Base-by-base conservation (phyloP, 73 alveolate species). In the Halteria grandinella region DNA sequence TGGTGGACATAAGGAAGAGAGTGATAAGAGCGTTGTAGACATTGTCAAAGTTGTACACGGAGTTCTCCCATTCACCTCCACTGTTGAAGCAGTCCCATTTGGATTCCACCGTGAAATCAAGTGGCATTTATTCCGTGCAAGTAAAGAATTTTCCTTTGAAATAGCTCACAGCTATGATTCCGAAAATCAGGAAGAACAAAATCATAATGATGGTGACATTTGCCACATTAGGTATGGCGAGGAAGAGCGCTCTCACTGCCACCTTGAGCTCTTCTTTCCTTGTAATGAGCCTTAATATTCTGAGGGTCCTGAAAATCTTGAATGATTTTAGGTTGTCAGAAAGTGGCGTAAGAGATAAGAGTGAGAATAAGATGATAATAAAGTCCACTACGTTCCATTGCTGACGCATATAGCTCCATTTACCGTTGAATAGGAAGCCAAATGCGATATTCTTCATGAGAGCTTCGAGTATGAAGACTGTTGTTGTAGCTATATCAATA, bases 231-330 rank as follows among this genome's bases (percentile, higher is more conserved):
- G 88, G 80, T 2, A 75, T 15, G 23, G 80, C 70, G 71, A 44
- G 41, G 18, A 75, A 3, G 1, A 75, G 49, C 2, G 88, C 79
- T 1, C 54, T 23, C 10, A 59, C 71, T 1, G 72, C 88, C 0
- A 75, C 55, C 83, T 69, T 78, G 50, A 86, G 79, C 28, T 83
- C 87, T 69, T 86, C 66, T 51, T 83, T 86, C 36, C 85, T 60
- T 6, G 90, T 75, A 11, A 86, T 86, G 31, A 86, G 94, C 40
- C 88, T 71, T 37, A 86, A 32, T 62, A 70, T 83, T 69, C 94
- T 77, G 44, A 71, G 21, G 52, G 23, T 1, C 11, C 84, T 48
- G 5, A 53, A 51, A 3, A 63, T 62, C 63, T 55, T 80, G 39
- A 50, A 29, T 24, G 41, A 24, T 14, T 53, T 79, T 24, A 75